A percentile compares a stretch with the other conserved stretches of the same genome.
phyloP scores from a whole-genome alignment of 352 stramenopile species.

The Aphanomyces invadans region DNA sequence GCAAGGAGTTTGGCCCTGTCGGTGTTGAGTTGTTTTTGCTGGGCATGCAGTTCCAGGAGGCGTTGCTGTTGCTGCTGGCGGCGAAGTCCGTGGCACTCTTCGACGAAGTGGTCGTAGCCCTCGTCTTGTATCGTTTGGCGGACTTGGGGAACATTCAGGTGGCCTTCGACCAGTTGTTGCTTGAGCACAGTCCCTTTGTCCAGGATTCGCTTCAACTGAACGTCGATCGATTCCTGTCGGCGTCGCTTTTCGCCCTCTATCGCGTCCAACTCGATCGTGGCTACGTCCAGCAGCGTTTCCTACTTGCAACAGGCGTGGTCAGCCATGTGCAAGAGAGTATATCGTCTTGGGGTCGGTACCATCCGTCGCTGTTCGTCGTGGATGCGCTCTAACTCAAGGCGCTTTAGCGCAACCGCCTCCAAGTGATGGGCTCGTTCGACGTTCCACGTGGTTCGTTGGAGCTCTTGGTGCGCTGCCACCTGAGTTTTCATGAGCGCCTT shows the following conservation, averaged over 20 bases:
- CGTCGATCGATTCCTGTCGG: neutral
- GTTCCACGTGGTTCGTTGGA: neutral
- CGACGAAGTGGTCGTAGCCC: neutral
- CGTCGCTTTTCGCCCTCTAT: neutral
- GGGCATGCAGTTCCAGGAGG: neutral
- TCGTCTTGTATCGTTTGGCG: neutral
- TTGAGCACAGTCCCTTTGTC: neutral
- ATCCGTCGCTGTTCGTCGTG: neutral
- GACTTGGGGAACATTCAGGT: neutral
- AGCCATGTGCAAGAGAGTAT: too few relatives aligned
- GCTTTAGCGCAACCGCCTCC: neutral
- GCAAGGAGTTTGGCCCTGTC: neutral
- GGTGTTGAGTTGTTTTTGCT: neutral
- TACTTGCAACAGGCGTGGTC: too few relatives aligned
- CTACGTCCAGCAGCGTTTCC: neutral
- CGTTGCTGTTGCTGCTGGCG: neutral
- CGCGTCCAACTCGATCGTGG: neutral
- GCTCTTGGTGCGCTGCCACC: neutral
- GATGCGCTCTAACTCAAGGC: neutral
- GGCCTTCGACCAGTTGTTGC: neutral
- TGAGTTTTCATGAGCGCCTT: neutral
- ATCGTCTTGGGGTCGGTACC: too few relatives aligned
- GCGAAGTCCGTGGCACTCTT: neutral
- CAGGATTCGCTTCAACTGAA: neutral
- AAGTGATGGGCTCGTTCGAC: neutral